Base-by-base conservation (phyloP, 2,329 filamentous ascomycete genomes). In the Fusarium sp. region DNA sequence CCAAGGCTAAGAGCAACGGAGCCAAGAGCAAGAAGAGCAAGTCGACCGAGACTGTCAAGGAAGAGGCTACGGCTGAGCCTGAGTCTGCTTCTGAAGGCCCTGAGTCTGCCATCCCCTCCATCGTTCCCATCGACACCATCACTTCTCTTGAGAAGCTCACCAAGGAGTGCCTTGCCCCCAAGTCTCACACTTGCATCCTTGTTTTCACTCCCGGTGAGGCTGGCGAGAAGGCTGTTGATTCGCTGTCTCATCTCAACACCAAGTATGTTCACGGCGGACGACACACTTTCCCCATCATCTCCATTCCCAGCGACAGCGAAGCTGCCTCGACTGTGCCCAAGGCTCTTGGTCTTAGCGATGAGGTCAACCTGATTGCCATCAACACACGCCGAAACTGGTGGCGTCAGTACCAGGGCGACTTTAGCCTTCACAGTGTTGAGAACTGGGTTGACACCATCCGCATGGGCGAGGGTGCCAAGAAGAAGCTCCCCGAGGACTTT, bases 361-460 rank as follows among this genome's bases (percentile, higher is more conserved):
- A 90, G 8, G 85, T 95, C 18, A 92, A 95, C 80, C 84, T 98
- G 52, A 87, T 98, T 64, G 95, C 95, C 18, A 82, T 97, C 68
- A 98, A 98, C 82, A 93, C 90, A 35, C 95, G 95, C 79, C 91
- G 95, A 64, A 89, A 90, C 48, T 99, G 97, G 97, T 97, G 92
- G 90, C 92, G 93, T 78, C 90, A 89, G 67, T 97, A 94, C 81
- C 85, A 90, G 57, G 90, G 88, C 4, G 85, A 89, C 50, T 91
- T 91, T 52, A 90, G 89, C 64, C 80, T 87, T 27, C 86, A 89
- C 64, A 89, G 88, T 30, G 85, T 99, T 34, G 94, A 98, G 84
- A 85, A 86, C 71, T 99, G 96, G 95, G 90, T 99, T 68, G 97
- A 99, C 79, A 88, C 90, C n/a, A 95, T 98, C 72, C 92, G 95